Evolutionary conservation across 208 protist species (phyloP), one percentile per base, ranked within the genome.

Genomic region (Chromosphaera perkinsii): DNA sequence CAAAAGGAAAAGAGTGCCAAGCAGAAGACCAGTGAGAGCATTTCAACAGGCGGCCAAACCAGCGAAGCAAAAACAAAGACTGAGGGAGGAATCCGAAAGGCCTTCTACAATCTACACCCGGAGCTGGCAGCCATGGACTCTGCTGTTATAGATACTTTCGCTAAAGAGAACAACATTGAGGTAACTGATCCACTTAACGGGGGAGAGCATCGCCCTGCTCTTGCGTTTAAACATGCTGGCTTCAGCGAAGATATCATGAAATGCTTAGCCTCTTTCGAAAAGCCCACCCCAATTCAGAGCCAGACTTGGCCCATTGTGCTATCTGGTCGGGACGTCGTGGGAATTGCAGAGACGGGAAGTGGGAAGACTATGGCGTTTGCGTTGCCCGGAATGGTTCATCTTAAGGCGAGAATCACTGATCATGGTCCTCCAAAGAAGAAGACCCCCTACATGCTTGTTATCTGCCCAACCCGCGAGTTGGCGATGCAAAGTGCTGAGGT

Each of bases 291-390:
- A 0, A 68, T 67, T 49, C 70, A 76, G 40, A 39, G 29, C 7
- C 36, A 57, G 27, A 29, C 22, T 31, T 76, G 70, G 70, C 62
- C 70, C 0, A 63, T 76, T 52, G 22, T 55, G 3, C 55, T 65
- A 1, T 17, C 51, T 7, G 92, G 90, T 7, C 72, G 75, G 3
- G 86, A 97, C 79, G 81, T 97, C 29, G 79, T 97, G 17, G 96
- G 90, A 36, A 85, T 85, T 10, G 92, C 94, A 2, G 81, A 87
- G 29, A 99, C 96, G 1, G 96, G 96, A 55, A 91, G 83, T 36
- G 96, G 96, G 52, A 99, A 99, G 76, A 99, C 96, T 2, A 91
- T 92, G 0, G 92, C 94, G 33, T 99, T 98, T 75, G 92, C 92
- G 20, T 76, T 99, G 1, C 96, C 96, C 24, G 22, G 26, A 0